Percentiles rank a stretch among this genome's conserved stretches.
Evolutionary conservation across 176 grass and related monocot genomes (phyloP).

Genomic region (Zoysia japonica): DNA sequence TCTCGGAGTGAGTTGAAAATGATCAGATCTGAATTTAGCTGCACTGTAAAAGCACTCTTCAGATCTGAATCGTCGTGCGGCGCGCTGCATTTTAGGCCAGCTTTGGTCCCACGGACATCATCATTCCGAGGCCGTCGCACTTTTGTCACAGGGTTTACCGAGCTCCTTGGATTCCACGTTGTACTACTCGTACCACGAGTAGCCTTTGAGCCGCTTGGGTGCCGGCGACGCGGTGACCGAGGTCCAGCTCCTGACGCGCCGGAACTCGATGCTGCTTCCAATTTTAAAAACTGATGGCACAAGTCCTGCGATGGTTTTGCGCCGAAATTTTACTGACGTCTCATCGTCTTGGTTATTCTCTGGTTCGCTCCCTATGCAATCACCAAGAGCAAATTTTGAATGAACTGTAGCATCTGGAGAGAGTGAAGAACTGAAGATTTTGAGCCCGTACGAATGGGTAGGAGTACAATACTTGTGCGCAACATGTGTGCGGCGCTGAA

Average conservation of each 20-base stretch:
- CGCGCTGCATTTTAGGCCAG: background rate
- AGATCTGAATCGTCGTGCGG: conserved; percentile 40
- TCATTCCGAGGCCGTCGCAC: background rate
- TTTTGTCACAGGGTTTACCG: background rate
- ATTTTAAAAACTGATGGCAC: background rate
- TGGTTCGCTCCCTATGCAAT: background rate
- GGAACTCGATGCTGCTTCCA: background rate
- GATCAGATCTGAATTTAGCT: conserved; percentile 1
- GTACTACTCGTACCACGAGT: too few species aligned
- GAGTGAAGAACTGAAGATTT: too few species aligned
- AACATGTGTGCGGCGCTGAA: background rate
- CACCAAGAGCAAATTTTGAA: too few species aligned
- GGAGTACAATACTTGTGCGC: background rate
- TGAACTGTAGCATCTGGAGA: too few species aligned
- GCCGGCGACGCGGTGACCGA: background rate
- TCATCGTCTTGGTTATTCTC: background rate
- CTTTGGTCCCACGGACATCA: conserved; percentile 15
- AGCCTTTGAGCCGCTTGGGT: background rate
- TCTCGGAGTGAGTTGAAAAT: background rate
- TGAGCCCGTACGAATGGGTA: too few species aligned
- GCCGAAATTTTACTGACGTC: background rate
- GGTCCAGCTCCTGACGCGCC: background rate
- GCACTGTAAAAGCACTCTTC: background rate
- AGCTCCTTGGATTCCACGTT: conserved; percentile 1
- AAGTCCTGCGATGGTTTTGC: background rate